Base-by-base conservation (phyloP, 1,284 basidiomycete genomes). In the Ustilago shanxiensis region DNA sequence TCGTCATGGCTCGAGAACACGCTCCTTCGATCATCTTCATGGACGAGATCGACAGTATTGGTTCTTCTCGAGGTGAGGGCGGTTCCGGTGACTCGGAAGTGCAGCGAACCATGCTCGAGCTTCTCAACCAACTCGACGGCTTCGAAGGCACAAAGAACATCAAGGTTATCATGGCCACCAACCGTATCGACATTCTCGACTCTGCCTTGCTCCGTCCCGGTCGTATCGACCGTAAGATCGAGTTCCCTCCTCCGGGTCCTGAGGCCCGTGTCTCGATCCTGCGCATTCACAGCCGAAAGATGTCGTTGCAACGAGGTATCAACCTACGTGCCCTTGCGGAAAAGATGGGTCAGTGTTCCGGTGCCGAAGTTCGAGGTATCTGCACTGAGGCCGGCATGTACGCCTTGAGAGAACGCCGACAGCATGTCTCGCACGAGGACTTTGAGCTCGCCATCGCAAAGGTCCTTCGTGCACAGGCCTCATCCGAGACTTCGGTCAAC, bases 11-110 rank as follows among this genome's bases (percentile, higher is more conserved):
- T 2, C 88, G 95, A 77, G 96, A 98, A 87, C 95, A 98, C 86
- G 96, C 96, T 28, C 96, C 97, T n/a, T 93, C 92, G 86, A 98
- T 99, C 88, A 97, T 99, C 86, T 98, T 99, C 89, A 98, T 99
- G 95, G 96, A 99, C 88, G 96, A 99, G 87, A 98, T 99, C 80
- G 96, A 99, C 88, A 95, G 94, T 24, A 99, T 99, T 83, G 96
- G 96, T 60, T 94, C 93, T 71, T 95, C 93, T 64, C 88, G 96
- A 85, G 95, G 95, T 26, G 94, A 95, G 81, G 91, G 93, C 79
- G 93, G 93, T 13, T 76, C 72, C 22, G 86, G 87, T 1, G 96
- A 99, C 85, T 96, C 94, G 6, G 96, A 98, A 87, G 96, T 98
- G 64, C 96, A 99, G 88, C 89, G 96, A 67, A 99, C 96, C 70